These are phyloP conservation scores for Raffaelea deltoideospora DNA, from an alignment of 2,329 filamentous ascomycete species.

Conservation along the genomic window DNA sequence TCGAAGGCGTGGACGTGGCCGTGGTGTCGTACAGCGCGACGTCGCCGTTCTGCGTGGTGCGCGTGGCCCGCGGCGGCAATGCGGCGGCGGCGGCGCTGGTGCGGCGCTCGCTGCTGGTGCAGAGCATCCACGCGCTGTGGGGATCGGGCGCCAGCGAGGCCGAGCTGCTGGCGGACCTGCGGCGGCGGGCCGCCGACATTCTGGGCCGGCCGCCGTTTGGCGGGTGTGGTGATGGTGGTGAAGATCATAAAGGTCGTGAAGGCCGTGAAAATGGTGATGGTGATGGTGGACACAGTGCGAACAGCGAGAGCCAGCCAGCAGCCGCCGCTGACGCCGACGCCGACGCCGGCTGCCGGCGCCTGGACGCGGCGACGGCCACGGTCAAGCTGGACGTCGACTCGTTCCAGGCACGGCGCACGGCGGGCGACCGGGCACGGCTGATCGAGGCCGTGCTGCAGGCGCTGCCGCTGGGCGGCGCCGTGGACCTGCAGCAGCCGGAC, in stretches of 20 bases:
- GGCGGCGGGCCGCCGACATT: slow-evolving; percentile 37
- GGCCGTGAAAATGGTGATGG: no score
- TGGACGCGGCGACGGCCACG: slow-evolving; percentile 38
- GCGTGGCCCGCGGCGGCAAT: slow-evolving; percentile 48
- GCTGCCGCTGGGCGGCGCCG: slow-evolving; percentile 61
- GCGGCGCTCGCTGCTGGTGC: slow-evolving; percentile 62
- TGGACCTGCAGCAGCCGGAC: slow-evolving; percentile 60
- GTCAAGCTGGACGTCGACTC: slow-evolving; percentile 78
- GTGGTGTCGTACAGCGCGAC: slow-evolving; percentile 54
- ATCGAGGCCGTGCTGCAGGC: slow-evolving; percentile 66
- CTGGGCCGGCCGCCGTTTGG: slow-evolving; percentile 63
- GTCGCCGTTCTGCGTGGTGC: slow-evolving; percentile 77
- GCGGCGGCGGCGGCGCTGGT: slow-evolving; percentile 52
- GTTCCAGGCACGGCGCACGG: slow-evolving; percentile 59
- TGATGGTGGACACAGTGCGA: no score
- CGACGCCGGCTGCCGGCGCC: no score
- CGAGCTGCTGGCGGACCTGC: slow-evolving; percentile 52
- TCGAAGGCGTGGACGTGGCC: slow-evolving; percentile 52
- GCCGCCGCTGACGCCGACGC: no score
- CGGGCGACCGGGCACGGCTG: slow-evolving; percentile 49
- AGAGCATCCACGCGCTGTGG: slow-evolving; percentile 84
- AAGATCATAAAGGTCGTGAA: no score
- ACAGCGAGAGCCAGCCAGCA: no score
- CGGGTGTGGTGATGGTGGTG: no score
- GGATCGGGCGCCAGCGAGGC: slow-evolving; percentile 53